Evolutionary conservation across 768 basidiomycete species (phyloP), one percentile per base, ranked within the genome.

Genomic region (Megacollybia marginata): DNA sequence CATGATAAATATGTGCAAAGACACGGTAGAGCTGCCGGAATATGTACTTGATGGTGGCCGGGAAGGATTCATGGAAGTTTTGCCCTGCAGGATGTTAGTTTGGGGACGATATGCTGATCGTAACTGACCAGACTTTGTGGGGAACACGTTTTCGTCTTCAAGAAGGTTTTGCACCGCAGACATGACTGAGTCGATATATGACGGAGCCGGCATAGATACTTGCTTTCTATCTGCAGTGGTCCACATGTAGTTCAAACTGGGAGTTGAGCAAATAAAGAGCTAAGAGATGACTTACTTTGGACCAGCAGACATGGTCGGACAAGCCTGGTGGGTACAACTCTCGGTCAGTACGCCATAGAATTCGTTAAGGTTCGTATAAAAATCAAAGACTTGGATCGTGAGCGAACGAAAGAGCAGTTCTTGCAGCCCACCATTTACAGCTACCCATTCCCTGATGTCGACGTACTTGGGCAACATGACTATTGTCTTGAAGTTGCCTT

Each of bases 401-500:
- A 15, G 51, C 40, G 33, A 49, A 28, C 6, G 23, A 28, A n/a
- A 28, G 23, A 28, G 23, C 23, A 6, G n/a, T n/a, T 19, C 6
- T 13, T 34, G 48, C 44, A 48, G 77, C 85, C 62, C 58, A 95
- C 93, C 80, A 60, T 95, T 95, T 40, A 92, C 87, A 10, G 92
- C 93, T 28, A 95, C 93, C 93, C 93, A 96, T 63, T 96, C 93
- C 78, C 92, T 94, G 51, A 91, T 84, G 62, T 95, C 92, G 28
- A 90, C 86, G 58, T 94, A 96, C 65, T 95, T 96, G 7, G 95
- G 95, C 48, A 92, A 76, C 69, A 92, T 88, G 50, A 97, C 93
- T 59, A 98, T 97, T 3, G 93, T 96, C 72, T 95, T 97, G 74
- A 96, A 97, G 68, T 93, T 96, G 19, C 95, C 95, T 65, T 95